Percentiles rank a stretch among this genome's conserved stretches.
These are phyloP conservation scores for Dothideomycetidae sp. DNA, from an alignment of 2,329 filamentous ascomycete species.

Conservation along the genomic window DNA sequence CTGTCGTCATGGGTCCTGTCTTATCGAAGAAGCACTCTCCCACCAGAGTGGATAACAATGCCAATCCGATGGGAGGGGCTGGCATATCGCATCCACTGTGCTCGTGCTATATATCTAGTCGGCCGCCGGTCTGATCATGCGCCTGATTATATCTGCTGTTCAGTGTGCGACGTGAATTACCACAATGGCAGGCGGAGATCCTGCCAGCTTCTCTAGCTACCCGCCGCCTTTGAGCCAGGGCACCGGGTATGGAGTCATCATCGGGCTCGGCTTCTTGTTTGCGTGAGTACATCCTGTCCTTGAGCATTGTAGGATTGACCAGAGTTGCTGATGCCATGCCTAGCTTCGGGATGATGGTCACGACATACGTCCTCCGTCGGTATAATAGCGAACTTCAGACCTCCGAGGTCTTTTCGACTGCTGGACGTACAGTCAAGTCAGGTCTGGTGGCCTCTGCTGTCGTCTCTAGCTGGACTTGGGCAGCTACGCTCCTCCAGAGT, in stretches of 20 bases:
- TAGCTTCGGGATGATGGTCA: slow-evolving; percentile 54
- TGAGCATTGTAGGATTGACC: slow-evolving; percentile 14
- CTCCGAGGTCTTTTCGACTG: slow-evolving; percentile 84
- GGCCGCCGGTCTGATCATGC: too few relatives aligned
- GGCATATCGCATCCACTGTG: too few relatives aligned
- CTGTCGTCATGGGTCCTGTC: too few relatives aligned
- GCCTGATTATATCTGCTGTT: too few relatives aligned
- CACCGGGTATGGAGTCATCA: slow-evolving; percentile 64
- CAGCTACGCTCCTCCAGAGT: slow-evolving; percentile 48
- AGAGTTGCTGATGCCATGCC: too few relatives aligned
- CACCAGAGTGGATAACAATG: too few relatives aligned
- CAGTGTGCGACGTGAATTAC: too few relatives aligned
- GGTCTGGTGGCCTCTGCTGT: slow-evolving; percentile 78
- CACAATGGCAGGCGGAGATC: neutral
- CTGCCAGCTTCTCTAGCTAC: neutral
- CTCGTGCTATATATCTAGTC: too few relatives aligned
- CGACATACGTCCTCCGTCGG: slow-evolving; percentile 55
- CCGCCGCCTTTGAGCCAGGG: slow-evolving; percentile 35
- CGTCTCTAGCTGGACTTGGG: slow-evolving; percentile 91
- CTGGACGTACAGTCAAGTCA: slow-evolving; percentile 75
- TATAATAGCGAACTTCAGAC: slow-evolving; percentile 72
- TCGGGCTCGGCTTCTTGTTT: slow-evolving; percentile 61
- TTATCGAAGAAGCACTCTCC: too few relatives aligned
- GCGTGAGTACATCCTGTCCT: slow-evolving; percentile 29
- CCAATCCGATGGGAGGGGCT: too few relatives aligned